Percentiles rank a stretch among this genome's conserved stretches.
Evolutionary conservation across 148 eudicot genomes (phyloP).

Genomic region (Gaultheria prostrata): DNA sequence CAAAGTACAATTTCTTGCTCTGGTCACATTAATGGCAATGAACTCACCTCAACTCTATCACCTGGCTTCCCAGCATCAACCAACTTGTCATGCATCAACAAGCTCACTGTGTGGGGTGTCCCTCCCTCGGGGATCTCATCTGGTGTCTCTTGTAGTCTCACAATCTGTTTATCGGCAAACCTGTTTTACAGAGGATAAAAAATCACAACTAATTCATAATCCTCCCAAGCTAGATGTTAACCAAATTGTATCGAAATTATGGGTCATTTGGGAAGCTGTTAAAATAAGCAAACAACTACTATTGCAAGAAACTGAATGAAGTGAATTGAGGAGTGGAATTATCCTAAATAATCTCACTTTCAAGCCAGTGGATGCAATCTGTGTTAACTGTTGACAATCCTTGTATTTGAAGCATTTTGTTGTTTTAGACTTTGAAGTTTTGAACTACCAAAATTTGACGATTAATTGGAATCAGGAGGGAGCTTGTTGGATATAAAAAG

Average conservation of each 20-base stretch:
- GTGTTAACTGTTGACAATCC: neutral
- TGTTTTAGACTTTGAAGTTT: neutral
- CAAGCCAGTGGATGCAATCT: neutral
- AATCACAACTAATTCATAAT: neutral
- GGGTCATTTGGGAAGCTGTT: no score
- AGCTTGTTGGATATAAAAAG: neutral
- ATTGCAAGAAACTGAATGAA: neutral
- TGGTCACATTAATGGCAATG: neutral
- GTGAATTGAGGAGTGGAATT: neutral
- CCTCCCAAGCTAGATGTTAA: neutral
- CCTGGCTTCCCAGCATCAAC: constrained; percentile 95
- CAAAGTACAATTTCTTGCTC: neutral
- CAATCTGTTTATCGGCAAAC: constrained; percentile 97
- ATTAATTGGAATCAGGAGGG: constrained; percentile 3
- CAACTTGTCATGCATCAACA: constrained; percentile 95
- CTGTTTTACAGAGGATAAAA: constrained; percentile 28
- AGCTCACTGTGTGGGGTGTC: constrained; percentile 96
- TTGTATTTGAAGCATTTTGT: neutral
- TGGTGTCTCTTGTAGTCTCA: constrained; percentile 94
- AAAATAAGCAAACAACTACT: neutral
- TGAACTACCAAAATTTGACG: neutral
- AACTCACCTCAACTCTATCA: constrained; percentile 92
- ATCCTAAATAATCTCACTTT: neutral
- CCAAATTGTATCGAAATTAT: neutral
- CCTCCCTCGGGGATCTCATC: constrained; percentile 99